Evolutionary conservation across 2,329 filamentous ascomycete species (phyloP).

Genomic region (Pseudogymnoascus sp.): DNA sequence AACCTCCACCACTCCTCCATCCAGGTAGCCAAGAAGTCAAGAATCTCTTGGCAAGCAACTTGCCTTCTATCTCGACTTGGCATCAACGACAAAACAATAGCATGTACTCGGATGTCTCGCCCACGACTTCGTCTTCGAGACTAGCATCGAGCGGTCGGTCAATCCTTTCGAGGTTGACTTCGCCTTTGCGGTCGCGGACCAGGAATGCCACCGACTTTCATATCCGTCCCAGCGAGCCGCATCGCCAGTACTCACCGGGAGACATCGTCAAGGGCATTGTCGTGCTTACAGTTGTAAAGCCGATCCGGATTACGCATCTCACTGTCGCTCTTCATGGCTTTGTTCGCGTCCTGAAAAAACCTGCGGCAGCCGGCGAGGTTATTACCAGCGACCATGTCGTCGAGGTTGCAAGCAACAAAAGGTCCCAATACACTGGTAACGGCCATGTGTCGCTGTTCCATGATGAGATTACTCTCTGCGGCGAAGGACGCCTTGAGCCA

Average conservation of each 20-base stretch:
- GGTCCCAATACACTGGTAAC: constrained; percentile 57
- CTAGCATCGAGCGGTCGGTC: constrained; percentile 23
- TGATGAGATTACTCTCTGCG: constrained; percentile 71
- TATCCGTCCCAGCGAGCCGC: constrained; percentile 66
- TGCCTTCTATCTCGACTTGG: constrained; percentile 20
- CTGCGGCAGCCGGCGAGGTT: constrained; percentile 45
- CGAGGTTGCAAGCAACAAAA: constrained; percentile 34
- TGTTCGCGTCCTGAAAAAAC: constrained; percentile 65
- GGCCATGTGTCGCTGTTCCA: constrained; percentile 74
- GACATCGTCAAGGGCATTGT: constrained; percentile 66
- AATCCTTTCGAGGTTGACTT: constrained; percentile 35
- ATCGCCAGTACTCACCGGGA: constrained; percentile 66
- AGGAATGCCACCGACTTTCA: constrained; percentile 71
- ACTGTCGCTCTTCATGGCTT: constrained; percentile 71
- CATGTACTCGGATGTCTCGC: constrained; percentile 28
- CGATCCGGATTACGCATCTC: constrained; percentile 69
- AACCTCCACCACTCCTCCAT: constrained; percentile 12
- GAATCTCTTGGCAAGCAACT: constrained; percentile 13
- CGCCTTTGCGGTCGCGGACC: constrained; percentile 36
- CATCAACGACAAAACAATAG: constrained; percentile 23
- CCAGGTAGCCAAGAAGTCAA: constrained; percentile 11
- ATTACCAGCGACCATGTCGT: constrained; percentile 29
- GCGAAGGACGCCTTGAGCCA: constrained; percentile 64
- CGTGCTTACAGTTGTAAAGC: constrained; percentile 62
- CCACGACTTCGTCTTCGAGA: constrained; percentile 19